phyloP scores from a whole-genome alignment of 1,284 basidiomycete genomes.

The Leccinum variabile region DNA sequence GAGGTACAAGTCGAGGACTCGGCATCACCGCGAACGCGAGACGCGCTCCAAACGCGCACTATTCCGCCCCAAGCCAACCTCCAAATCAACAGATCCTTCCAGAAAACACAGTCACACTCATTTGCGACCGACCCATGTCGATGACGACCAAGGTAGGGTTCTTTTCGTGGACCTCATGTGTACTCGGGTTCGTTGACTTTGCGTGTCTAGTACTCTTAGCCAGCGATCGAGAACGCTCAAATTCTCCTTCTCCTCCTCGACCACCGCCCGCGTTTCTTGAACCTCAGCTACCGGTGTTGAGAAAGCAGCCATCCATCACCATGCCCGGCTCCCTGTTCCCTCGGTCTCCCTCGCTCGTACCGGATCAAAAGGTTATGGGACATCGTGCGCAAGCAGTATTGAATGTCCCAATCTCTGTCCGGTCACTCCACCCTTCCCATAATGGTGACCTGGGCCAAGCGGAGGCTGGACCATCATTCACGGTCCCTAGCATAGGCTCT shows the following conservation, averaged over 20 bases:
- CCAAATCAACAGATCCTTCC: conserved; percentile 22
- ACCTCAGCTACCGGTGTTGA: conserved; percentile 34
- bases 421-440: too few relatives aligned
- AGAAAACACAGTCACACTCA: conserved; percentile 7
- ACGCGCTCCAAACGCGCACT: conserved; percentile 11
- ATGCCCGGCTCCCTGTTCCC: conserved; percentile 79
- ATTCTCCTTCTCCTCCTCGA: conserved; percentile 23
- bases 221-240: conserved; percentile 25
- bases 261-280: conserved; percentile 29
- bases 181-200: conserved; percentile 6
- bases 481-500: too few relatives aligned
- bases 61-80: conserved; percentile 19
- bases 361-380: conserved; percentile 34
- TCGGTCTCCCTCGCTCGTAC: conserved; percentile 63
- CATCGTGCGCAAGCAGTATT: background rate
- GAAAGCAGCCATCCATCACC: conserved; percentile 48
- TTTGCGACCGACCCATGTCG: conserved; percentile 2
- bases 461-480: too few relatives aligned
- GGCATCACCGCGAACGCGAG: conserved; percentile 13
- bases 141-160: conserved; percentile 24
- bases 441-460: too few relatives aligned
- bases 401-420: background rate
- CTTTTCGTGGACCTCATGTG: background rate
- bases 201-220: conserved; percentile 23
- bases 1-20: conserved; percentile 7